Evolutionary conservation across 805 yeast genomes (phyloP).

Genomic region (Hanseniaspora jakobsenii): DNA sequence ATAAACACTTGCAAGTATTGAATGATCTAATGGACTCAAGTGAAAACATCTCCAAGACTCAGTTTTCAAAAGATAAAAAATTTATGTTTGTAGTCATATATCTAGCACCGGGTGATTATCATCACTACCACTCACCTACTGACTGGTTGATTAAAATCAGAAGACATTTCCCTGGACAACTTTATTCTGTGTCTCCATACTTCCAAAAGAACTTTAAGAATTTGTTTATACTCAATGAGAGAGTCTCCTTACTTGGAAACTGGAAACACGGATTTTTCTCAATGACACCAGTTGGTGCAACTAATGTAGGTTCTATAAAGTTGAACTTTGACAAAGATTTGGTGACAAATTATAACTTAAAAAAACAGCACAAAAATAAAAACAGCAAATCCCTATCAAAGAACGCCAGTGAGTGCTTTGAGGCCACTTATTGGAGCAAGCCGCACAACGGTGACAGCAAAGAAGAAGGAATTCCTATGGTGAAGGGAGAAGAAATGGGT

Average conservation of each 20-base stretch:
- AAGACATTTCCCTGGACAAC: constrained; percentile 91
- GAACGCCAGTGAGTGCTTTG: constrained; percentile 72
- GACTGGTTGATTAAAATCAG: constrained; percentile 91
- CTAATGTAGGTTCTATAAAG: constrained; percentile 91
- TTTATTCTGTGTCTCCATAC: constrained; percentile 91
- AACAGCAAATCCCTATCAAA: constrained; percentile 25
- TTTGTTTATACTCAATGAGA: constrained; percentile 80
- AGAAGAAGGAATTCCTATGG: constrained; percentile 77
- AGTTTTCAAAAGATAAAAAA: constrained; percentile 38
- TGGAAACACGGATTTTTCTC: constrained; percentile 97
- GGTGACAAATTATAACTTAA: constrained; percentile 59
- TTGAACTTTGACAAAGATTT: constrained; percentile 85
- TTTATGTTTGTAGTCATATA: constrained; percentile 84
- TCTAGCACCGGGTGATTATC: constrained; percentile 97
- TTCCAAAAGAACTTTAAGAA: constrained; percentile 81
- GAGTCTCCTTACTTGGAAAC: constrained; percentile 87
- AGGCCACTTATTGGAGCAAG: constrained; percentile 68
- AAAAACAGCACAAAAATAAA: constrained; percentile 12
- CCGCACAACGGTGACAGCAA: constrained; percentile 38
- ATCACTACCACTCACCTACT: constrained; percentile 89
- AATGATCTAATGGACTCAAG: constrained; percentile 24
- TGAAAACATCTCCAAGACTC: constrained; percentile 5
- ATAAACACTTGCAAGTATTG: constrained; percentile 31
- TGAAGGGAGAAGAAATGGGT: constrained; percentile 91
- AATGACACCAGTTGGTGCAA: constrained; percentile 99